Evolutionary conservation across 169 alveolate species (phyloP).

Genomic region (Plasmodium inui): DNA sequence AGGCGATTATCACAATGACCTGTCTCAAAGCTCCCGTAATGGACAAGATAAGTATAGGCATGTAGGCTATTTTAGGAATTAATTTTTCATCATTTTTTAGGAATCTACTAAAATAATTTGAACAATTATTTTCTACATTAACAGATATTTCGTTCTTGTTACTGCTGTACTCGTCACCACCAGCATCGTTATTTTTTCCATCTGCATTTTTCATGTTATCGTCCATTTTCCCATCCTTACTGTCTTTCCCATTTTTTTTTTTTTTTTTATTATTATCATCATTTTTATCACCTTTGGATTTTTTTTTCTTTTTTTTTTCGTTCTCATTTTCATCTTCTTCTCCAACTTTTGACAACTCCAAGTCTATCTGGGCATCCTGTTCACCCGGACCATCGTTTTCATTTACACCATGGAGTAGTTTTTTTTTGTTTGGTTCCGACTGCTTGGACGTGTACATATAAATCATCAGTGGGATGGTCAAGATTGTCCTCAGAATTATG

Average conservation of each 20-base stretch:
- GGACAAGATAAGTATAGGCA: constrained; percentile 57
- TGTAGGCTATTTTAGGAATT: constrained; percentile 51
- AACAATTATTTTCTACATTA: constrained; percentile 7
- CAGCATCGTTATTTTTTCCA: background rate
- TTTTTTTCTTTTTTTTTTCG: background rate
- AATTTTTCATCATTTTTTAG: constrained; percentile 30
- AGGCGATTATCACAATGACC: constrained; percentile 70
- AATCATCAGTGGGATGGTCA: constrained; percentile 55
- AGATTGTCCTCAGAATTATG: constrained; percentile 32
- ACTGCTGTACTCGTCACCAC: background rate
- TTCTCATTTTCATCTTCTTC: background rate
- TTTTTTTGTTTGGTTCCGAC: constrained; percentile 47
- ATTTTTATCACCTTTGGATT: background rate
- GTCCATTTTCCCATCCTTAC: background rate
- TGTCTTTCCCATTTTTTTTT: background rate
- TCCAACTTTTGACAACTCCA: background rate
- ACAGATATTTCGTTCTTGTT: background rate
- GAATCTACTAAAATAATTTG: constrained; percentile 17
- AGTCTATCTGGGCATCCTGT: background rate
- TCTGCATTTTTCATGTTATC: background rate
- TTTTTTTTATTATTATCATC: background rate
- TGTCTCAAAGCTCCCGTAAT: constrained; percentile 80
- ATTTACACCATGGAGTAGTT: constrained; percentile 15
- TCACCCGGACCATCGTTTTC: background rate
- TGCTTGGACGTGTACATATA: constrained; percentile 32